These are phyloP conservation scores for Ceriops zippeliana DNA, from an alignment of 345 rosid species.

Conservation along the genomic window DNA sequence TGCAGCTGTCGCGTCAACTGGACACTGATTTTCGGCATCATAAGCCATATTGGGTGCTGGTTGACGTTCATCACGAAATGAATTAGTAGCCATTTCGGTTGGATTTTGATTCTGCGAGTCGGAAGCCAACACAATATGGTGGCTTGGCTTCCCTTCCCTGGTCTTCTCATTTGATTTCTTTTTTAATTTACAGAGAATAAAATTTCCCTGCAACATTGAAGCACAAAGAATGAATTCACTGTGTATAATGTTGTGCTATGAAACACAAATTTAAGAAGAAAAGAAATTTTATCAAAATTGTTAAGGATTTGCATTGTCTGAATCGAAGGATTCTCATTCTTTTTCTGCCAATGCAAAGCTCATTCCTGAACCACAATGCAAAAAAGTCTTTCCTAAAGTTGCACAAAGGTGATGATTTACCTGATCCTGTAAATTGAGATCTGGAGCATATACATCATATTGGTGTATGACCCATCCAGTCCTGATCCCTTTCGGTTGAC, in stretches of 20 bases:
- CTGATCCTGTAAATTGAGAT: constrained; percentile 11
- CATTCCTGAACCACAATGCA: too few relatives aligned
- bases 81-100: not conserved
- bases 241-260: not conserved
- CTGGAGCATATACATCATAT: constrained; percentile 27
- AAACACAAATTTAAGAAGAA: not conserved
- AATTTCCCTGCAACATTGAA: constrained; percentile 20
- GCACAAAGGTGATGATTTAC: not conserved
- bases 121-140: not conserved
- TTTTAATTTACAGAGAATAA: constrained; percentile 32
- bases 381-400: too few relatives aligned
- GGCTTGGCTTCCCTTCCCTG: not conserved
- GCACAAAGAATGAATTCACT: constrained; percentile 2
- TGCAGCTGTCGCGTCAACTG: not conserved
- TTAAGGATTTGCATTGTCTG: too few relatives aligned
- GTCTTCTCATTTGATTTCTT: constrained; percentile 11
- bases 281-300: not conserved
- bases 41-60: too few relatives aligned
- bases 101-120: not conserved
- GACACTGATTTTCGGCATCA: not conserved
- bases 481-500: constrained; percentile 1
- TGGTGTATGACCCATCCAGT: constrained; percentile 34
- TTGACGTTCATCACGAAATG: not conserved
- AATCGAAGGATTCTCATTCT: too few relatives aligned
- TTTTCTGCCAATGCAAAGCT: too few relatives aligned